These are phyloP conservation scores for Suillus bovinus DNA, from an alignment of 768 basidiomycete species.

Conservation along the genomic window DNA sequence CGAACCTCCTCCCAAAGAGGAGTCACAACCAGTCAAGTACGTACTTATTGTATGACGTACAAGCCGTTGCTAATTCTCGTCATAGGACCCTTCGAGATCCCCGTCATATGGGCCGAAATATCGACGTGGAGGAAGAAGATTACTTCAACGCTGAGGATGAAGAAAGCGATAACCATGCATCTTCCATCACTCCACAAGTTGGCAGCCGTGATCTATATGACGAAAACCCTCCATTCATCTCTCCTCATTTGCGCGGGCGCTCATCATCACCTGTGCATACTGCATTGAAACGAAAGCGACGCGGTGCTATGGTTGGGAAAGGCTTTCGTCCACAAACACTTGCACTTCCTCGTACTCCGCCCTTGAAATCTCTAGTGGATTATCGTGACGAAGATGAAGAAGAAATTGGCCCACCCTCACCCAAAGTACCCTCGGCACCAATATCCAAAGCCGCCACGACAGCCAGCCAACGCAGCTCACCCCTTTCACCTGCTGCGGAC, in stretches of 20 bases:
- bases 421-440: conserved; percentile 14
- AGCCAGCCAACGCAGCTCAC: conserved; percentile 22
- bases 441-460: conserved; percentile 17
- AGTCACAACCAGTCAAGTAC: conserved; percentile 53
- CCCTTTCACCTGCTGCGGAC: conserved; percentile 35
- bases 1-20: conserved; percentile 65
- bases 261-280: conserved; percentile 32
- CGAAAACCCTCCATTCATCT: conserved; percentile 36
- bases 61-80: conserved; percentile 13
- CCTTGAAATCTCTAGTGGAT: conserved; percentile 66
- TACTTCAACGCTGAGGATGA: conserved; percentile 93
- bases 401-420: conserved; percentile 23
- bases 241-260: conserved; percentile 26
- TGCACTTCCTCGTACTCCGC: conserved; percentile 47
- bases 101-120: conserved; percentile 42
- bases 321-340: conserved; percentile 44
- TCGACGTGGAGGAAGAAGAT: conserved; percentile 84
- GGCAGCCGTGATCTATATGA: conserved; percentile 35
- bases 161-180: conserved; percentile 52
- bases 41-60: conserved; percentile 18
- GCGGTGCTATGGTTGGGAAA: conserved; percentile 46
- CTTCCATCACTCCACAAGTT: conserved; percentile 30
- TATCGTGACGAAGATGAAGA: conserved; percentile 79
- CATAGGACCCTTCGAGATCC: conserved; percentile 43
- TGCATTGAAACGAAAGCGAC: conserved; percentile 60